phyloP scores from a whole-genome alignment of 768 basidiomycete genomes.

The Lentinula lateritia region DNA sequence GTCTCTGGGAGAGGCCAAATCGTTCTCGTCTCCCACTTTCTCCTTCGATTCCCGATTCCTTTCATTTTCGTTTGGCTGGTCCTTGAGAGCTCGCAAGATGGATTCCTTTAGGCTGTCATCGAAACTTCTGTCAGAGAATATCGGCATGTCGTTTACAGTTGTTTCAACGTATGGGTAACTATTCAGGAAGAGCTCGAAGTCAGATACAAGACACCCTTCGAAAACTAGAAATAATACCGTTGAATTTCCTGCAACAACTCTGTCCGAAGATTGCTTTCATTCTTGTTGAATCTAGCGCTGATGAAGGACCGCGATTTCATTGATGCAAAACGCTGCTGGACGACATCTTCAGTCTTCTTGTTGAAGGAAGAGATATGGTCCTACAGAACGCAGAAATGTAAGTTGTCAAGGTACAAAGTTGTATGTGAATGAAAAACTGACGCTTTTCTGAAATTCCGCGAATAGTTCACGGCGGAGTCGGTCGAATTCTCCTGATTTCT shows the following conservation, averaged over 20 bases:
- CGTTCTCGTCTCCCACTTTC: neutral
- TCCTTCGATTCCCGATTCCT: neutral
- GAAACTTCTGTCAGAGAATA: slow-evolving; percentile 45
- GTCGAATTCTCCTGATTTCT: slow-evolving; percentile 77
- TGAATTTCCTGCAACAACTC: slow-evolving; percentile 72
- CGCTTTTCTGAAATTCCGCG: slow-evolving; percentile 55
- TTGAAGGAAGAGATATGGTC: slow-evolving; percentile 48
- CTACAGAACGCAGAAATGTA: slow-evolving; percentile 23
- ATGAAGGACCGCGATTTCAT: neutral
- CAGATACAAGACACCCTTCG: neutral
- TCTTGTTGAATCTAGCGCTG: slow-evolving; percentile 28
- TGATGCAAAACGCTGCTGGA: slow-evolving; percentile 33
- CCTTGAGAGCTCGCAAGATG: slow-evolving; percentile 39
- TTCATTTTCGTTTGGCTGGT: slow-evolving; percentile 17
- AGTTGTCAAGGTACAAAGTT: neutral
- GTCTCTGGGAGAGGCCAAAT: neutral
- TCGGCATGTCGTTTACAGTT: slow-evolving; percentile 44
- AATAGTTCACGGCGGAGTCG: slow-evolving; percentile 62
- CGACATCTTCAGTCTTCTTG: slow-evolving; percentile 57
- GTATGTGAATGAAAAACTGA: slow-evolving; percentile 26
- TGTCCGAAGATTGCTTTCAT: slow-evolving; percentile 32
- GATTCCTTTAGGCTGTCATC: slow-evolving; percentile 34
- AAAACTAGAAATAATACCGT: slow-evolving; percentile 34
- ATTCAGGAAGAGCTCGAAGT: slow-evolving; percentile 14
- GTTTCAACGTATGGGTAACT: slow-evolving; percentile 68